Base-by-base conservation (phyloP, 345 rosid species). In the Eucalyptus urophylla region DNA sequence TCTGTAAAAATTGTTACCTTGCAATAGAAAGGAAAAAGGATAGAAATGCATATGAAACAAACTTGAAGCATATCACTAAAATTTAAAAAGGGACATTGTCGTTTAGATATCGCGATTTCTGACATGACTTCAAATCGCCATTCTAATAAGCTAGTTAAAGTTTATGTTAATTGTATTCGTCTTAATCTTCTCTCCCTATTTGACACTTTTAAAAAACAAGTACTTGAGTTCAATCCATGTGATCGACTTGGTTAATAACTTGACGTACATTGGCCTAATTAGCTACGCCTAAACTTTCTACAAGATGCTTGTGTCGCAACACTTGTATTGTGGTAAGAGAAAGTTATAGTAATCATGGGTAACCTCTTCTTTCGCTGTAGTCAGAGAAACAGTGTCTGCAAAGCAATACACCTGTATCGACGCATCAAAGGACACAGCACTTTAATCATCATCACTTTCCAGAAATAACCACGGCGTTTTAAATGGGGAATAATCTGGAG, bases 41-140 rank as follows among this genome's bases (percentile, higher is more conserved):
- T 14, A n/a, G 16, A 29, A n/a, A 65, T 65, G 72, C 19, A 65
- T n/a, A 65, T 14, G 37, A 65, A n/a, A 65, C 4, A n/a, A 65
- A 65, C 2, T 15, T 65, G 19, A 29, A 29, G 33, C 7, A 15
- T 60, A 27, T 27, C 7, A 25, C 29, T 60, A 60, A 60, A 60
- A 27, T 60, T 25, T 60, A n/a, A 65, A 15, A 65, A 0, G 0
- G 19, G 9, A 65, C 19, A 7, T n/a, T 14, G 5, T 65, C 0
- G 16, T 65, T n/a, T 62, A 29, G 19, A 2, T 3, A 14, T 29
- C 19, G 3, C 1, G 0, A 65, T 14, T 65, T 65, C 14, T 29
- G 3, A 65, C 37, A 65, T 29, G 72, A 65, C 19, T 65, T 9
- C 14, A 7, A 27, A 14, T 29, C 72, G 7, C 14, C 19, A 62